A percentile compares a stretch with the other conserved stretches of the same genome.
Conservation (phyloP, 768 basidiomycete species). For the Tulasnella sp. region DNA sequence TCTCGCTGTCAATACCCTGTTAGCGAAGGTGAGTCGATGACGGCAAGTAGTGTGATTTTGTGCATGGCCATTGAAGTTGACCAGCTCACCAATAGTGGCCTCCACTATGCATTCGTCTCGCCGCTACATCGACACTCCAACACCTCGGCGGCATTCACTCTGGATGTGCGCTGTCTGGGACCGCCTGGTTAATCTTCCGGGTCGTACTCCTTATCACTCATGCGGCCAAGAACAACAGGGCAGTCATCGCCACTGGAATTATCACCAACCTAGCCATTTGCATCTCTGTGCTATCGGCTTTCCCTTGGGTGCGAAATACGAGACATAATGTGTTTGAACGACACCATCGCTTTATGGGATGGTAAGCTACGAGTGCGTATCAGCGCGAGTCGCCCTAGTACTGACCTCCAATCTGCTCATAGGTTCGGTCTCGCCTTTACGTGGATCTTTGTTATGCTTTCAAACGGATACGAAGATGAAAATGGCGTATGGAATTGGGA, state of each 20-base stretch:
- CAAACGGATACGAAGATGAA: constrained; percentile 48
- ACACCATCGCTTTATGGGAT: constrained; percentile 70
- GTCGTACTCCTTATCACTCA: constrained; percentile 46
- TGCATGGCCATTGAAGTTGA: background rate
- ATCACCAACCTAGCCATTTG: constrained; percentile 47
- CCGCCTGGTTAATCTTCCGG: constrained; percentile 54
- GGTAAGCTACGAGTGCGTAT: constrained; percentile 35
- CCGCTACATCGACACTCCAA: constrained; percentile 28
- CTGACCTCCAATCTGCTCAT: background rate
- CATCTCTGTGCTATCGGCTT: constrained; percentile 51
- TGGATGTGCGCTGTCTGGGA: constrained; percentile 59
- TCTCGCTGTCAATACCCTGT: constrained; percentile 55
- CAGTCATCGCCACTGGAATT: constrained; percentile 51
- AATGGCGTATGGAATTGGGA: constrained; percentile 48
- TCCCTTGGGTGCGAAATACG: constrained; percentile 71
- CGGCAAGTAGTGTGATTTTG: background rate
- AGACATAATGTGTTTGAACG: constrained; percentile 78
- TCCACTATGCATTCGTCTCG: constrained; percentile 35
- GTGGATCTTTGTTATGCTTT: constrained; percentile 59
- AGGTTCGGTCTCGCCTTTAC: constrained; percentile 25
- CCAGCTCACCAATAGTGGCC: constrained; percentile 42
- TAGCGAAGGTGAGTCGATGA: constrained; percentile 49
- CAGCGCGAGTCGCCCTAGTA: constrained; percentile 23
- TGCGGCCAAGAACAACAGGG: constrained; percentile 40
- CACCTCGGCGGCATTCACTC: constrained; percentile 75